These are phyloP conservation scores for Didymella pomorum DNA, from an alignment of 2,329 filamentous ascomycete species.

Conservation along the genomic window DNA sequence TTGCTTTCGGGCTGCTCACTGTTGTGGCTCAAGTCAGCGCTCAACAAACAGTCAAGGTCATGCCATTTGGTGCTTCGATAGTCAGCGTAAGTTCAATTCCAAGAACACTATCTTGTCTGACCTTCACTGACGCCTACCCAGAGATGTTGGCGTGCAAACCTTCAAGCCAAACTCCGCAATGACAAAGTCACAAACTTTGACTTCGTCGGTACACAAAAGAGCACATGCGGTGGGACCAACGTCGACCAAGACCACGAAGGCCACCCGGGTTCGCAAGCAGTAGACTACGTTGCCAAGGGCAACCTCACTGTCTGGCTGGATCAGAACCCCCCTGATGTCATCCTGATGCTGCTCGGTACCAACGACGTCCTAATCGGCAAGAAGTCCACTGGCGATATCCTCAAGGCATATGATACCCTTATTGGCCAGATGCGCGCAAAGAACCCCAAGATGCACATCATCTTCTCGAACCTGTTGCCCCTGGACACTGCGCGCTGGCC, in stretches of 20 bases:
- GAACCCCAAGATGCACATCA: slow-evolving; percentile 52
- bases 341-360: slow-evolving; percentile 58
- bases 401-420: slow-evolving; percentile 51
- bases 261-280: slow-evolving; percentile 53
- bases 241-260: slow-evolving; percentile 58
- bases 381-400: slow-evolving; percentile 42
- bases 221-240: slow-evolving; percentile 48
- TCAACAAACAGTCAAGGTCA: slow-evolving; percentile 41
- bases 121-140: slow-evolving; percentile 23
- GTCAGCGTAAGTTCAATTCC: slow-evolving; percentile 35
- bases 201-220: slow-evolving; percentile 48
- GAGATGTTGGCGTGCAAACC: slow-evolving; percentile 50
- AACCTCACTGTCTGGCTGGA: slow-evolving; percentile 53
- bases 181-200: slow-evolving; percentile 39
- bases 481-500: slow-evolving; percentile 39
- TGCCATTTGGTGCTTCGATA: slow-evolving; percentile 50
- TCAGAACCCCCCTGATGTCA: slow-evolving; percentile 52
- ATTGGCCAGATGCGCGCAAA: slow-evolving; percentile 54
- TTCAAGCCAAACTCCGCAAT: slow-evolving; percentile 41
- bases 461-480: slow-evolving; percentile 47
- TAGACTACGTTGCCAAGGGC: slow-evolving; percentile 51
- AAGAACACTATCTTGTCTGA: background rate
- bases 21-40: slow-evolving; percentile 30
- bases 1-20: slow-evolving; percentile 35
- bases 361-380: slow-evolving; percentile 54